phyloP scores from a whole-genome alignment of 2,329 filamentous ascomycete species.

The Venturia nashicola region DNA sequence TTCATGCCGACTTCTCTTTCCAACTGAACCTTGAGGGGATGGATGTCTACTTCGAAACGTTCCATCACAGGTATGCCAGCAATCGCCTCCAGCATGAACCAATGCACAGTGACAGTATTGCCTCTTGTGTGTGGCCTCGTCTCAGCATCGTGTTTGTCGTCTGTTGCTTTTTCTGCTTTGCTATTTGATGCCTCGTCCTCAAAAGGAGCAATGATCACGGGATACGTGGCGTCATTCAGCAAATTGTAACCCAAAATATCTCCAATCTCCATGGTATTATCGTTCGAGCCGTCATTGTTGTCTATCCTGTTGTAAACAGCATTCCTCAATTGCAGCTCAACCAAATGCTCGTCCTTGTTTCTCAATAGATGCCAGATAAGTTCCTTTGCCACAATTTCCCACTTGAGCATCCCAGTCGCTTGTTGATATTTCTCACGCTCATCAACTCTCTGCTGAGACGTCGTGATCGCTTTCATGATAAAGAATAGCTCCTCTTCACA shows the following conservation, averaged over 20 bases:
- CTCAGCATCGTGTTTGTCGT: background rate
- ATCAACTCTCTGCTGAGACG: slow-evolving; percentile 75
- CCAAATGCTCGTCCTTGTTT: slow-evolving; percentile 73
- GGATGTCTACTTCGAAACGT: slow-evolving; percentile 87
- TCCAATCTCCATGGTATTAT: slow-evolving; percentile 81
- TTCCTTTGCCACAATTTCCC: slow-evolving; percentile 88
- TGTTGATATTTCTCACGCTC: slow-evolving; percentile 51
- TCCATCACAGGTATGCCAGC: slow-evolving; percentile 96
- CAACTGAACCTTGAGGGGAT: slow-evolving; percentile 86
- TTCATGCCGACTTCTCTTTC: slow-evolving; percentile 87
- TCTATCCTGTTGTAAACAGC: slow-evolving; percentile 91
- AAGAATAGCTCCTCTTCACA: slow-evolving; percentile 98
- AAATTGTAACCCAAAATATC: slow-evolving; percentile 83
- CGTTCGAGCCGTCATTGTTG: slow-evolving; percentile 92
- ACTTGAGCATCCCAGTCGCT: slow-evolving; percentile 70
- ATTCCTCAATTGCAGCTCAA: slow-evolving; percentile 85
- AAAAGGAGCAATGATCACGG: slow-evolving; percentile 90
- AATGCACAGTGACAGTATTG: slow-evolving; percentile 70
- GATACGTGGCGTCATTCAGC: slow-evolving; percentile 81
- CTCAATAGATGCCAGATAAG: slow-evolving; percentile 96
- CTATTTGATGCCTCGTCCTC: slow-evolving; percentile 46
- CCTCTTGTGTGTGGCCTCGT: background rate
- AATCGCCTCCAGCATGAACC: slow-evolving; percentile 97
- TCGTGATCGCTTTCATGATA: slow-evolving; percentile 99
- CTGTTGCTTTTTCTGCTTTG: slow-evolving; percentile 28